phyloP scores from a whole-genome alignment of 805 yeast species.

The Vanderwaltozyma polyspora region DNA sequence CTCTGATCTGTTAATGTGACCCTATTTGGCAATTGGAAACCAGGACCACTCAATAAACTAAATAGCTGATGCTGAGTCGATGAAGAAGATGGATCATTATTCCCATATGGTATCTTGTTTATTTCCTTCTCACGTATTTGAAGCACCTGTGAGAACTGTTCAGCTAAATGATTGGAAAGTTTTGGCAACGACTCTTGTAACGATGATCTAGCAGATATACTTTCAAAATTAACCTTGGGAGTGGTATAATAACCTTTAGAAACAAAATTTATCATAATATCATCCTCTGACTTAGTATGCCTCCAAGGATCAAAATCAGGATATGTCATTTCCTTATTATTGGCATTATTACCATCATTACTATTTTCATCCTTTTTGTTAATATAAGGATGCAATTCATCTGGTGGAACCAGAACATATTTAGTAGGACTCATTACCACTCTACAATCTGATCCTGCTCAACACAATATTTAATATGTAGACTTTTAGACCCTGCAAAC shows the following conservation, averaged over 20 bases:
- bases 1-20: constrained; percentile 84
- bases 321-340: constrained; percentile 9
- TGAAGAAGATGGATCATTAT: background rate
- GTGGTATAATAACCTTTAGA: constrained; percentile 26
- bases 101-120: constrained; percentile 17
- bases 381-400: constrained; percentile 23
- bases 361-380: too few species aligned
- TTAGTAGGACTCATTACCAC: constrained; percentile 13
- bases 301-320: constrained; percentile 29
- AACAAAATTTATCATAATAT: constrained; percentile 21
- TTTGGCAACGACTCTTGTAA: constrained; percentile 25
- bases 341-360: too few species aligned
- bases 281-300: constrained; percentile 24
- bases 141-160: constrained; percentile 20
- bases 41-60: constrained; percentile 22
- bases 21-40: constrained; percentile 31
- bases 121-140: constrained; percentile 24
- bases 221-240: constrained; percentile 27
- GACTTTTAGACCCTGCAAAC: too few species aligned
- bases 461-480: too few species aligned
- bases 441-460: background rate
- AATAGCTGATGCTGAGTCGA: constrained; percentile 1
- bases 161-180: constrained; percentile 20
- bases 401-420: constrained; percentile 25
- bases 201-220: constrained; percentile 28